Base-by-base conservation (phyloP, 1,284 basidiomycete genomes). In the Ganoderma multipileum region DNA sequence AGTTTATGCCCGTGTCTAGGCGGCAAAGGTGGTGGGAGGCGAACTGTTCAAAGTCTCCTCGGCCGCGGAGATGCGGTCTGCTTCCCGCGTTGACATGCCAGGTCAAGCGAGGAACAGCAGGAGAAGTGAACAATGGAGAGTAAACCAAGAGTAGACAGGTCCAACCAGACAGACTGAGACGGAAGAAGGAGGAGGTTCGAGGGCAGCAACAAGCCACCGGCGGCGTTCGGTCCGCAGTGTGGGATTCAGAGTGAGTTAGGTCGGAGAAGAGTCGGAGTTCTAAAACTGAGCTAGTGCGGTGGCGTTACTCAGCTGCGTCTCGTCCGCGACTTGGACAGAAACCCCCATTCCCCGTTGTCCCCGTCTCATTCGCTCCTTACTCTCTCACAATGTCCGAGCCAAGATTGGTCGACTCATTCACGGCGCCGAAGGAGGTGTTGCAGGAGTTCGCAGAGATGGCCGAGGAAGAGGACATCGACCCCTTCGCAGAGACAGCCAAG, bases 361-460 rank as follows among this genome's bases (percentile, higher is more conserved):
- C 47, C 63, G 50, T 41, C 65, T 42, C 42, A 39, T 39, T 67
- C 59, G 33, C 47, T 33, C 52, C 18, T 47, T 54, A 14, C 23
- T 69, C 54, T 26, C 60, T 70, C 62, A 71, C 61, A 63, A 83
- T 83, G 82, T 76, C 82, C 70, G 76, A 79, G 57, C 78, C 80
- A 62, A 75, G 77, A 59, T 68, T 94, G 71, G 87, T 95, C 74
- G 93, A 94, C 85, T 94, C 92, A 61, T 96, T 92, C 81, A 95
- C 96, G 64, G 96, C 89, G 54, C 96, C 97, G 9, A 97, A 96
- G 83, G 97, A 99, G 71, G 87, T 99, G 63, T 87, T 99, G 41
- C 89, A 96, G 81, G 98, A 99, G 82, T 98, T 98, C 76, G 94
- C 92, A 59, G 91, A 96, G 71, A 88, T 96, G 79, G 95, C 94